phyloP scores from a whole-genome alignment of 2,329 filamentous ascomycete genomes.

The Corniculantispora saksenae region DNA sequence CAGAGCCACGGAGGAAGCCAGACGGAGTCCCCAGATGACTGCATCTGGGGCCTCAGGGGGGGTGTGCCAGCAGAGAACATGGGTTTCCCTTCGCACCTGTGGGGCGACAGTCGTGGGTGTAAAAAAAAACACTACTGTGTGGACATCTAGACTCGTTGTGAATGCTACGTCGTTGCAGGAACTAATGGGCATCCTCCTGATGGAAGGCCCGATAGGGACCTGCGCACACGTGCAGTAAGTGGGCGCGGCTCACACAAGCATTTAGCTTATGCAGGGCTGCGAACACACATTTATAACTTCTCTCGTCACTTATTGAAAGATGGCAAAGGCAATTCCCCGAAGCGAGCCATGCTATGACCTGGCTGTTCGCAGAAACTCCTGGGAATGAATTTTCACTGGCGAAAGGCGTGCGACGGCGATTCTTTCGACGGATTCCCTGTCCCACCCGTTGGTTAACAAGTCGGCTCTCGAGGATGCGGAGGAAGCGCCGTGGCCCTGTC shows the following conservation, averaged over 20 bases:
- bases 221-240: slow-evolving; percentile 5
- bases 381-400: not conserved
- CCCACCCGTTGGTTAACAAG: not conserved
- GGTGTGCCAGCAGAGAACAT: not conserved
- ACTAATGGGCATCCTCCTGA: slow-evolving; percentile 11
- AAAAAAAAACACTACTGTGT: not conserved
- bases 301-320: not conserved
- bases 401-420: not conserved
- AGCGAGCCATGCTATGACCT: not conserved
- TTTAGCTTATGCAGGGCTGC: not conserved
- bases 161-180: slow-evolving; percentile 19
- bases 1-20: not conserved
- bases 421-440: not conserved
- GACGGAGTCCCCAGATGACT: slow-evolving; percentile 9
- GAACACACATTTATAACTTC: not conserved
- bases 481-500: slow-evolving; percentile 11
- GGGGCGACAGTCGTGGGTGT: not conserved
- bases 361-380: not conserved
- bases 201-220: slow-evolving; percentile 16
- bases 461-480: not conserved
- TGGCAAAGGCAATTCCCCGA: not conserved
- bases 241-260: slow-evolving; percentile 5
- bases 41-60: not conserved
- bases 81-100: not conserved
- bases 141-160: not conserved